A percentile compares a stretch with the other conserved stretches of the same genome.
Evolutionary conservation across 495 filamentous ascomycete genomes (phyloP).

Genomic region (Cairneyella variabilis): DNA sequence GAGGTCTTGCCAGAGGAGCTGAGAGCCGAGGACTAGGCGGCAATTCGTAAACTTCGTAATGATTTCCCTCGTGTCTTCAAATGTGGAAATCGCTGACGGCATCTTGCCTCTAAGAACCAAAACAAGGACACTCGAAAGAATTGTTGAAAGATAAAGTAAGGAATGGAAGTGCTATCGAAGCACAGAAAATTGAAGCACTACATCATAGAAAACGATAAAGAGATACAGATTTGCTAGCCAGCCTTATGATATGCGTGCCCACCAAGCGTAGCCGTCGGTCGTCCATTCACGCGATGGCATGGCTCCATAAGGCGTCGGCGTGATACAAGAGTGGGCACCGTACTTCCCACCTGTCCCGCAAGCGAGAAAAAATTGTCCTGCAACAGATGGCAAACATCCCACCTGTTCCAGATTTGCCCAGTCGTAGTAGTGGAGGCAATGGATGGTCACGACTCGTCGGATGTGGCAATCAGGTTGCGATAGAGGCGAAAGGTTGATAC

Average conservation of each 20-base stretch:
- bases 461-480: too few species aligned
- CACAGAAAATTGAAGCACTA: slow-evolving; percentile 6
- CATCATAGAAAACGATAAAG: slow-evolving; percentile 16
- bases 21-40: slow-evolving; percentile 57
- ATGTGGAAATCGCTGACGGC: slow-evolving; percentile 27
- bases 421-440: not conserved
- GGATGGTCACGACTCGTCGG: too few species aligned
- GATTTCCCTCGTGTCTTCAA: not conserved
- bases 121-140: slow-evolving; percentile 59
- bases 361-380: too few species aligned
- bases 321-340: slow-evolving; percentile 8
- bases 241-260: slow-evolving; percentile 4
- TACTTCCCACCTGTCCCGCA: too few species aligned
- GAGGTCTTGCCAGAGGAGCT: slow-evolving; percentile 66
- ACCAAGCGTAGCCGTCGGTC: not conserved
- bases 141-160: slow-evolving; percentile 49
- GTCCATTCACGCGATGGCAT: slow-evolving; percentile 4
- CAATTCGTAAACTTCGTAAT: slow-evolving; percentile 86
- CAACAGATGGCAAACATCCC: too few species aligned
- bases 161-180: not conserved
- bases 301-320: slow-evolving; percentile 1
- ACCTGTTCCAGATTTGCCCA: too few species aligned
- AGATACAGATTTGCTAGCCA: not conserved
- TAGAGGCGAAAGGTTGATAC: too few species aligned
- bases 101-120: slow-evolving; percentile 17